A percentile compares a stretch with the other conserved stretches of the same genome.
Conservation (phyloP, 2,329 filamentous ascomycete genomes). For the Mycosphaerella sp. region DNA sequence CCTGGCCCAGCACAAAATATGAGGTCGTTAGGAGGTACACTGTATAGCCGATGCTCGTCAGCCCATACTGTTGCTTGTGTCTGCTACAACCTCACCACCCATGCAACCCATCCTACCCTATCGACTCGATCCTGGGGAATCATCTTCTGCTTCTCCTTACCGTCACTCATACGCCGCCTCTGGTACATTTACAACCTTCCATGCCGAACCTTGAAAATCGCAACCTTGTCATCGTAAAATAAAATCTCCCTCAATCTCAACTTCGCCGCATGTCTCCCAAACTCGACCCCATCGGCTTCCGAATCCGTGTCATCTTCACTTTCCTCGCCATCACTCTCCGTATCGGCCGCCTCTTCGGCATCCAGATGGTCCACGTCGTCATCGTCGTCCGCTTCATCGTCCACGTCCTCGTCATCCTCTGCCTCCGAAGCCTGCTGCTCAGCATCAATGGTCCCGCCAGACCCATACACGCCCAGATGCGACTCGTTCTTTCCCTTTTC, state of each 20-base stretch:
- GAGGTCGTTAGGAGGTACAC: too few relatives aligned
- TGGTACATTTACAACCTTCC: conserved; percentile 36
- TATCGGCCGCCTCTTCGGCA: conserved; percentile 36
- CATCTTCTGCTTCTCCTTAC: too few relatives aligned
- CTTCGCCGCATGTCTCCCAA: conserved; percentile 29
- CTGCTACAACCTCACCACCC: too few relatives aligned
- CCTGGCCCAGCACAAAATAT: too few relatives aligned
- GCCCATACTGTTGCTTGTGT: too few relatives aligned
- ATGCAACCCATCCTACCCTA: too few relatives aligned
- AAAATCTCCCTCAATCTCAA: conserved; percentile 69
- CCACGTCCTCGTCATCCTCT: conserved; percentile 47
- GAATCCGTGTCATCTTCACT: conserved; percentile 13
- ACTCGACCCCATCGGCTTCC: conserved; percentile 9
- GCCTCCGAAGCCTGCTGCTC: conserved; percentile 42
- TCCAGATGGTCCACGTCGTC: conserved; percentile 46
- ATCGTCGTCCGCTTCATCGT: conserved; percentile 43
- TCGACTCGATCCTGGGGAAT: too few relatives aligned
- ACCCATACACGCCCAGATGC: conserved; percentile 23
- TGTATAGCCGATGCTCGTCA: too few relatives aligned
- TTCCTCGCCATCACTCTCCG: conserved; percentile 33
- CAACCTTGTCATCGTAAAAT: conserved; percentile 77
- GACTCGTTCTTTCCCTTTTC: conserved; percentile 42
- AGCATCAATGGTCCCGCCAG: conserved; percentile 40
- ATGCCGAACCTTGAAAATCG: conserved; percentile 71
- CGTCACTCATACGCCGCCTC: too few relatives aligned